phyloP scores from a whole-genome alignment of 331 rosid genomes.

The Pyrus hybrid region DNA sequence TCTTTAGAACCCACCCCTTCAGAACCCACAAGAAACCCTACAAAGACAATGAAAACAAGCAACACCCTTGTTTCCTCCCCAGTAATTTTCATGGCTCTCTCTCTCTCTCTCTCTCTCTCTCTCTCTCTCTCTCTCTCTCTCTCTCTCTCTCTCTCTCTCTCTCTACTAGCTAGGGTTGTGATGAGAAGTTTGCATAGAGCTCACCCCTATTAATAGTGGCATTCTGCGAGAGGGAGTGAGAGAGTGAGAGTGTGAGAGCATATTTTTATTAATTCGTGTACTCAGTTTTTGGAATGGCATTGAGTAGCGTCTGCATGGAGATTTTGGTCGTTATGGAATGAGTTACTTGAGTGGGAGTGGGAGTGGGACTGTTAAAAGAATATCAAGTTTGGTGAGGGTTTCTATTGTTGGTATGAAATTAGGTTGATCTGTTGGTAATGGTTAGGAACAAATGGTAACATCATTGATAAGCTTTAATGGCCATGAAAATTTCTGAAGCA shows the following conservation, averaged over 20 bases:
- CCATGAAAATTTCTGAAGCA: background rate
- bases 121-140: too few species aligned
- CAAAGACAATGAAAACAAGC: constrained; percentile 3
- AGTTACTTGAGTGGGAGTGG: background rate
- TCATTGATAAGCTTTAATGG: background rate
- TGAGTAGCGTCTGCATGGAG: constrained; percentile 16
- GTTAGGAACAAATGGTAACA: constrained; percentile 6
- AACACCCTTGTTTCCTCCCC: constrained; percentile 13
- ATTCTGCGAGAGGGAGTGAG: background rate
- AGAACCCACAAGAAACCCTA: background rate
- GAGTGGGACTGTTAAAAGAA: too few species aligned
- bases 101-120: too few species aligned
- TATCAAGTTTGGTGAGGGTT: background rate
- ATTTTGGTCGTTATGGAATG: constrained; percentile 1
- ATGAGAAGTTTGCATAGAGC: background rate
- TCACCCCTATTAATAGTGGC: constrained; percentile 28
- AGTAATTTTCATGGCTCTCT: background rate
- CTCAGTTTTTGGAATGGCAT: constrained; percentile 4
- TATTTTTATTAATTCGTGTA: background rate
- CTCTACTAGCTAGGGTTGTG: background rate
- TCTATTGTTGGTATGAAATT: constrained; percentile 3
- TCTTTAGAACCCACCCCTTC: constrained; percentile 5
- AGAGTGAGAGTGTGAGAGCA: background rate
- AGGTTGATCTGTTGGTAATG: background rate
- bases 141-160: too few species aligned